phyloP scores from a whole-genome alignment of 306 rosid species.

The Quercus bicolor region DNA sequence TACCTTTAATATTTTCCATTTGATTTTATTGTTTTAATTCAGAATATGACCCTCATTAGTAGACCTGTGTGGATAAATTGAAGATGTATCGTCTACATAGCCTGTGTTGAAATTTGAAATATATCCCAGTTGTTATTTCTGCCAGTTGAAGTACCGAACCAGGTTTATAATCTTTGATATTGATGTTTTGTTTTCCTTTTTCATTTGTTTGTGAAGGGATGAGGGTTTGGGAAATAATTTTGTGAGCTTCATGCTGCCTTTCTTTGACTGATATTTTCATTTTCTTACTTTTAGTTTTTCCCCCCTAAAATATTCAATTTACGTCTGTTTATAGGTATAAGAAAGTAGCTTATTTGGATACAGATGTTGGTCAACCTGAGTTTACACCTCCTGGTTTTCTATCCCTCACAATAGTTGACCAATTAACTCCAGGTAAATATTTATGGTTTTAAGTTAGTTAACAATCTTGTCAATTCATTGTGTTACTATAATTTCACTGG shows the following conservation, averaged over 20 bases:
- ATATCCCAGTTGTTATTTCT: background rate
- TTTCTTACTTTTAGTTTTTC: background rate
- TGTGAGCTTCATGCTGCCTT: background rate
- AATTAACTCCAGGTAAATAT: slow-evolving; percentile 53
- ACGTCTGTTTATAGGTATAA: slow-evolving; percentile 31
- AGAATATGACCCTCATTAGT: background rate
- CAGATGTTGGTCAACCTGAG: slow-evolving; percentile 96
- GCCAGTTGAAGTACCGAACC: background rate
- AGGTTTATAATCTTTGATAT: background rate
- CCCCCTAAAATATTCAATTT: background rate
- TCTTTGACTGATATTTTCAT: background rate
- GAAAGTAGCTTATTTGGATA: slow-evolving; percentile 74
- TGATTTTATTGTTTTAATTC: no score
- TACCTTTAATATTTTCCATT: no score
- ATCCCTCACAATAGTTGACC: slow-evolving; percentile 59
- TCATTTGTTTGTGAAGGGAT: background rate
- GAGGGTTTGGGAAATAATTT: background rate
- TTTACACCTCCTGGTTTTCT: slow-evolving; percentile 86
- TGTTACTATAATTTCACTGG: background rate
- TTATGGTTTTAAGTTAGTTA: slow-evolving; percentile 8
- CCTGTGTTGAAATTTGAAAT: background rate
- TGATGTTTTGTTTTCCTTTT: background rate
- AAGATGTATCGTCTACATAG: background rate
- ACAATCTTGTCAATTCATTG: background rate
- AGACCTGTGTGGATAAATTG: background rate